Base-by-base conservation (phyloP, 257 asterid genomes). In the Striga asiatica region DNA sequence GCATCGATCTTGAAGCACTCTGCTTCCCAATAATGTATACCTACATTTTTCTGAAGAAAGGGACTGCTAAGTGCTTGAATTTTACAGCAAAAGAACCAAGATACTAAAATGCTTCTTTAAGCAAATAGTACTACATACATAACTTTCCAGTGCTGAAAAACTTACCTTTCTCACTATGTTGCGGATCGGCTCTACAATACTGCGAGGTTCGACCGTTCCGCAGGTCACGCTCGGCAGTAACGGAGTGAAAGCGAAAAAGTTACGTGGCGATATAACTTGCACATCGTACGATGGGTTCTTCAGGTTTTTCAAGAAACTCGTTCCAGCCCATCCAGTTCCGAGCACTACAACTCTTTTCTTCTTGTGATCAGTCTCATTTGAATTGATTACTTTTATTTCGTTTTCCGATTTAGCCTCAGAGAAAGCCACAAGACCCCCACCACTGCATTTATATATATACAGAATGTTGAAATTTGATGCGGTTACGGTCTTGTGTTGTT, bases 301-400 rank as follows among this genome's bases (percentile, higher is more conserved):
- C 53, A 87, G 74, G 70, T 65, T 78, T 74, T 75, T 87, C 81
- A 91, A 68, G 68, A 87, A 91, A 70, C 95, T 87, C 19, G 87
- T 80, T 68, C 94, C 96, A 31, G 95, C 98, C 98, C 98, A 91
- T 59, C 96, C 98, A 75, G 98, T 83, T 75, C 98, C 98, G 50
- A 91, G 94, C 42, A 91, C 94, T 53, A 91, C 95, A 58, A 91
- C 87, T 68, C 75, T 78, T 74, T 91, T 91, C 65, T 80, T 87
- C 74, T 66, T 84, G 46, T 41, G 63, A 28, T 59, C 73, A 49
- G 71, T 60, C 61, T 54, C 93, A 7, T 68, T 38, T 43, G 76
- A 20, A 65, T 61, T 67, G 35, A 59, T 69, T 59, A 49, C 14
- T 43, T 59, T 71, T 52, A 54, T n/a, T 52, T 73, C 79, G 54